Percentiles rank a stretch among this genome's conserved stretches.
Evolutionary conservation across 2,329 filamentous ascomycete species (phyloP).

Genomic region (Fusarium anguioides): DNA sequence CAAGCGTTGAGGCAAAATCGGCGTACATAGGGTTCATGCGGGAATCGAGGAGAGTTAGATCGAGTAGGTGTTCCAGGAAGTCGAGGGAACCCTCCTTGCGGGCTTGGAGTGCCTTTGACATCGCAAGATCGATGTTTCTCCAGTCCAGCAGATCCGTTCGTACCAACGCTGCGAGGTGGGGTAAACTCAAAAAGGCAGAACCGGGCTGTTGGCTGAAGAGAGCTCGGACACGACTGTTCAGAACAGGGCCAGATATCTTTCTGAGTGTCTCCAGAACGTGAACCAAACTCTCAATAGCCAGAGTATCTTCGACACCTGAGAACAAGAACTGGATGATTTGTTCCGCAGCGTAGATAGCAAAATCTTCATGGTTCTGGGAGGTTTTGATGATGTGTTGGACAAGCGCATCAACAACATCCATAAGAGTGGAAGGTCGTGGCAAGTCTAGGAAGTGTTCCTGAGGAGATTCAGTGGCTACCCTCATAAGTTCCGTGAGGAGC

Average conservation of each 20-base stretch:
- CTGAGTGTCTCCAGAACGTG: constrained; percentile 70
- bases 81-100: constrained; percentile 79
- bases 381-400: constrained; percentile 72
- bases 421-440: constrained; percentile 66
- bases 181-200: constrained; percentile 66
- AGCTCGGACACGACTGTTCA: constrained; percentile 66
- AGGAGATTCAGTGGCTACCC: constrained; percentile 62
- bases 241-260: constrained; percentile 66
- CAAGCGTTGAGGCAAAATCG: constrained; percentile 86
- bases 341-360: constrained; percentile 68
- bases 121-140: constrained; percentile 74
- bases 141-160: constrained; percentile 72
- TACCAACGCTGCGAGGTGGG: constrained; percentile 67
- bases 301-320: constrained; percentile 62
- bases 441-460: constrained; percentile 71
- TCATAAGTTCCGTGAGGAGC: constrained; percentile 67
- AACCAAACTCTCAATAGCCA: constrained; percentile 70
- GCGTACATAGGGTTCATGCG: constrained; percentile 82
- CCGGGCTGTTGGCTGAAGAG: constrained; percentile 68
- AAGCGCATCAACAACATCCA: constrained; percentile 72
- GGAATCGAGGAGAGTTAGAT: constrained; percentile 81
- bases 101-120: constrained; percentile 77
- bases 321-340: constrained; percentile 69
- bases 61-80: constrained; percentile 82
- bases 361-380: constrained; percentile 70